These are phyloP conservation scores for Basipetospora chlamydospora DNA, from an alignment of 2,329 filamentous ascomycete genomes.

Conservation along the genomic window DNA sequence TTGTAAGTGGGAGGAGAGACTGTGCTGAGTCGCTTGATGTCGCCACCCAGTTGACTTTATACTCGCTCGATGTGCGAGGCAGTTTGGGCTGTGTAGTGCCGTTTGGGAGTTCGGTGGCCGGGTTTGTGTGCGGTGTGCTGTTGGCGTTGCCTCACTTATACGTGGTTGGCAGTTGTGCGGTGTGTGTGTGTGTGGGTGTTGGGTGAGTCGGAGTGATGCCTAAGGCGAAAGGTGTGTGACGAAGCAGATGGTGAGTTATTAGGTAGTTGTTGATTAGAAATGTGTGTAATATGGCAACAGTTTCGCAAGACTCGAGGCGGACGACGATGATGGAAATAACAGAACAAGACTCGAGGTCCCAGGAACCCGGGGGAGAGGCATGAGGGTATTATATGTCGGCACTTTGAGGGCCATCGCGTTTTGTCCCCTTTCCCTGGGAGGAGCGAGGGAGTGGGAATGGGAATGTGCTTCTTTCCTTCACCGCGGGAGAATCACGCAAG, in stretches of 20 bases:
- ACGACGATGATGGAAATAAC: background rate
- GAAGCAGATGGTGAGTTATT: too few species aligned
- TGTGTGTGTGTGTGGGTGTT: background rate
- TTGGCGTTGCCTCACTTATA: background rate
- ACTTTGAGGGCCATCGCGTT: too few species aligned
- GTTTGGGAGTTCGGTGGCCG: background rate
- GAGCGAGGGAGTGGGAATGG: too few species aligned
- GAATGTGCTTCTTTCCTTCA: too few species aligned
- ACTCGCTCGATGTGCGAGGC: too few species aligned
- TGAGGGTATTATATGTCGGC: constrained; percentile 2
- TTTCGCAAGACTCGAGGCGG: background rate
- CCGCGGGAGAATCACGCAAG: too few species aligned
- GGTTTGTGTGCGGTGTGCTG: background rate
- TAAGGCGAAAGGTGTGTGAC: background rate
- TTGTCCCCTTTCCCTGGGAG: too few species aligned
- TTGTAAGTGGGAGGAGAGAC: background rate
- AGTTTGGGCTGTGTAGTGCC: too few species aligned
- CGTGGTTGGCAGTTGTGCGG: background rate
- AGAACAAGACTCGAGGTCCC: too few species aligned
- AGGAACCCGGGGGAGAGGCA: background rate
- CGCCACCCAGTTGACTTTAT: background rate
- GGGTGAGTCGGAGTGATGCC: background rate
- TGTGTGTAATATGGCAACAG: too few species aligned
- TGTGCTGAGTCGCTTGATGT: too few species aligned
- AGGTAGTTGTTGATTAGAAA: too few species aligned